Conservation (phyloP, 2,329 filamentous ascomycete genomes). For the Fusarium albidum region DNA sequence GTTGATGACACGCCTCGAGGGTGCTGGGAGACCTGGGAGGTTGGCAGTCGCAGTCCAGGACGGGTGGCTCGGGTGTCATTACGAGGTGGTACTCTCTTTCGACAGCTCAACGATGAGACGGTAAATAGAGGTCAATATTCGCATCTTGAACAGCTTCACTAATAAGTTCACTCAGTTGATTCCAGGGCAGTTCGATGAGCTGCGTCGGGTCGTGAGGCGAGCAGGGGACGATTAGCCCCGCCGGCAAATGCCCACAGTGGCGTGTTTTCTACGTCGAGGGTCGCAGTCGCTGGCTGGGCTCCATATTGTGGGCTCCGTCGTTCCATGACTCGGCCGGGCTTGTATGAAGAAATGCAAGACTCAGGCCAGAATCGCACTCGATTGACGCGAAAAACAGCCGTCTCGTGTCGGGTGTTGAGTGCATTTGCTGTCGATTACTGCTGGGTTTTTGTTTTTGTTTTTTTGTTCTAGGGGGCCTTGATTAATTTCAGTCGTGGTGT, state of each 20-base stretch:
- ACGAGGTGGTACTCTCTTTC: not conserved
- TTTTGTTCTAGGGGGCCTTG: not conserved
- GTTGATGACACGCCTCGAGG: slow-evolving; percentile 8
- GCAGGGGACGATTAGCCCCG: slow-evolving; percentile 10
- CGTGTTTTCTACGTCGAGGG: slow-evolving; percentile 22
- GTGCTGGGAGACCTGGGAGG: not conserved
- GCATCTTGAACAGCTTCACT: too few relatives aligned
- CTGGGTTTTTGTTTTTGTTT: too few relatives aligned
- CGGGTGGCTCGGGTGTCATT: slow-evolving; percentile 1
- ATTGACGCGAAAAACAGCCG: slow-evolving; percentile 2
- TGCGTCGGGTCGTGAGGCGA: not conserved
- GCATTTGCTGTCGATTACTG: slow-evolving; percentile 9
- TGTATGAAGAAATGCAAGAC: slow-evolving; percentile 23
- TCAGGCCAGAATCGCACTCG: slow-evolving; percentile 15
- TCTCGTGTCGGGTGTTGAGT: slow-evolving; percentile 8
- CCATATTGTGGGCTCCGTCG: not conserved
- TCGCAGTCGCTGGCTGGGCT: slow-evolving; percentile 3
- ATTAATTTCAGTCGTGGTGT: slow-evolving; percentile 1
- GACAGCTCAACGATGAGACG: not conserved
- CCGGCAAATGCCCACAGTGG: slow-evolving; percentile 14
- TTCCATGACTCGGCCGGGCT: slow-evolving; percentile 1
- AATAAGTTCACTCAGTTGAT: too few relatives aligned
- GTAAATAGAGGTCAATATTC: not conserved
- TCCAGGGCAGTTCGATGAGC: not conserved
- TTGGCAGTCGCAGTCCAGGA: not conserved